These are phyloP conservation scores for Apiospora hydei DNA, from an alignment of 2,329 filamentous ascomycete genomes.

Conservation along the genomic window DNA sequence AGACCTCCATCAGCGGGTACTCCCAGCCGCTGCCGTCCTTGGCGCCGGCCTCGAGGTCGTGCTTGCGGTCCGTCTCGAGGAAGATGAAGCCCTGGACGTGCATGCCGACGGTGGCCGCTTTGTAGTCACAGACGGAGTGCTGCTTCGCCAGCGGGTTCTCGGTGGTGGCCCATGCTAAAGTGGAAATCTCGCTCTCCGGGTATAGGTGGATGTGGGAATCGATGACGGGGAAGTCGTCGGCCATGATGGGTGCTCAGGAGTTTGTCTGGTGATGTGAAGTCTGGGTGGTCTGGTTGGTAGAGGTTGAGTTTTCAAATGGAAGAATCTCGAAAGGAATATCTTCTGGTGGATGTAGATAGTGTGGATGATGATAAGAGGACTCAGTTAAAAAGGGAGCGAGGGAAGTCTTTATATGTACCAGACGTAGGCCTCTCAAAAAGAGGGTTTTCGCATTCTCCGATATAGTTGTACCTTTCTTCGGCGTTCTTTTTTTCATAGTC, in stretches of 20 bases:
- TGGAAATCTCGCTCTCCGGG: constrained; percentile 69
- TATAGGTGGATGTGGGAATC: constrained; percentile 94
- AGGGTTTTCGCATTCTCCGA: too few relatives aligned
- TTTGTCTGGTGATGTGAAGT: neutral
- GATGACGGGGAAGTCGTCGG: constrained; percentile 66
- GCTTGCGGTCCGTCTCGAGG: constrained; percentile 80
- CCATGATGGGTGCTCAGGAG: constrained; percentile 34
- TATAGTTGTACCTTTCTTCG: neutral
- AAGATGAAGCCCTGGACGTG: constrained; percentile 77
- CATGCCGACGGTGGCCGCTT: constrained; percentile 41
- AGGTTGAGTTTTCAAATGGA: neutral
- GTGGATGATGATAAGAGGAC: too few relatives aligned
- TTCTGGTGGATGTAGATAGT: too few relatives aligned
- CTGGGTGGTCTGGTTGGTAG: neutral
- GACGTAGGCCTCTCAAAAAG: too few relatives aligned
- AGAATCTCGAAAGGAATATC: too few relatives aligned
- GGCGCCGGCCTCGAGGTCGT: constrained; percentile 58
- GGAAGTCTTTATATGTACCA: too few relatives aligned
- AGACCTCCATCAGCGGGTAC: constrained; percentile 74
- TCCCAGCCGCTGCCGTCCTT: constrained; percentile 66
- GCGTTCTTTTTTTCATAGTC: too few relatives aligned
- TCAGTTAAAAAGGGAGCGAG: too few relatives aligned
- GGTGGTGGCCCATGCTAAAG: constrained; percentile 73
- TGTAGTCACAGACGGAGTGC: constrained; percentile 71
- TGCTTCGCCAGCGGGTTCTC: constrained; percentile 66